Evolutionary conservation across 2,329 filamentous ascomycete species (phyloP).

Genomic region (Paraphoma chrysanthemicola): DNA sequence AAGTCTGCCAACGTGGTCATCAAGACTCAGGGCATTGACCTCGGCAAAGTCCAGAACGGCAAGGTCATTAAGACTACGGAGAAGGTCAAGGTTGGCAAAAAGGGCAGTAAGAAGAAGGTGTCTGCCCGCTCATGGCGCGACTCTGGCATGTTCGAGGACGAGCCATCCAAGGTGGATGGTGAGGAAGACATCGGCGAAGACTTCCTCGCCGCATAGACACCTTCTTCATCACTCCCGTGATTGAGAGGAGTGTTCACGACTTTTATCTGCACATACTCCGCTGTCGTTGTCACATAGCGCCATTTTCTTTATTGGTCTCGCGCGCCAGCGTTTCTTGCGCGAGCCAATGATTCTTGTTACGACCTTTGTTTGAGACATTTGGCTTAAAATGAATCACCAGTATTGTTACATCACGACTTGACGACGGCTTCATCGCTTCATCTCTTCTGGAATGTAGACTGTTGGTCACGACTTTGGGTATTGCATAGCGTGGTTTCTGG

Average conservation of each 20-base stretch:
- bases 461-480: not conserved
- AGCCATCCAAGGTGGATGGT: conserved; percentile 10
- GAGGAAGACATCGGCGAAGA: conserved; percentile 23
- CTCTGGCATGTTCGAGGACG: conserved; percentile 42
- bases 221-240: not conserved
- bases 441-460: not conserved
- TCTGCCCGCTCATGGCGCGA: conserved; percentile 38
- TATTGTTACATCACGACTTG: conserved; percentile 3
- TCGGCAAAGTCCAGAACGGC: conserved; percentile 36
- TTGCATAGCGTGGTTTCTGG: conserved; percentile 8
- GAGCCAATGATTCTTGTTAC: not conserved
- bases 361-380: not conserved
- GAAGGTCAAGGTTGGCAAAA: conserved; percentile 42
- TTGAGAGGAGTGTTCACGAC: not conserved
- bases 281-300: not conserved
- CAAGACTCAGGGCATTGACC: conserved; percentile 30
- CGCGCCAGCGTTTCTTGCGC: not conserved
- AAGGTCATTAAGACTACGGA: conserved; percentile 41
- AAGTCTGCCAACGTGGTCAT: conserved; percentile 41
- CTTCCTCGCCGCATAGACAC: conserved; percentile 21
- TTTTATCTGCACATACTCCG: not conserved
- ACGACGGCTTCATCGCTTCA: conserved; percentile 4
- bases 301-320: not conserved
- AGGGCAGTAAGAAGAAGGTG: conserved; percentile 32
- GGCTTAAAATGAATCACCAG: not conserved